phyloP scores from a whole-genome alignment of 495 filamentous ascomycete species.

The Parmelia sp. region DNA sequence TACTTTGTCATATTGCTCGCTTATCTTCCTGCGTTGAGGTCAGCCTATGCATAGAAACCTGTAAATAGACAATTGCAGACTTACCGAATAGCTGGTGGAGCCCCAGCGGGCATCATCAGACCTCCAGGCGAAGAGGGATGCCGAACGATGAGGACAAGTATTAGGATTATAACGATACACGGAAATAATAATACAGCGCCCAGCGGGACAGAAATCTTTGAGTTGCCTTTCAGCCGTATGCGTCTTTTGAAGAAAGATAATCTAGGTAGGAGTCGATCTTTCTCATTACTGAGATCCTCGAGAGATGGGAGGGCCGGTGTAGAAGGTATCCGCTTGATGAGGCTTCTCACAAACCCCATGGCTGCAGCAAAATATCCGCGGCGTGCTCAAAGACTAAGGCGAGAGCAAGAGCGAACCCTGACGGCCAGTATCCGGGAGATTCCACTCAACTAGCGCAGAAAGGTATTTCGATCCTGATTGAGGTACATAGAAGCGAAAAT shows the following conservation, averaged over 20 bases:
- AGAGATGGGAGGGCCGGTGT: conserved; percentile 53
- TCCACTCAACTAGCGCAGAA: background rate
- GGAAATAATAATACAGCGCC: conserved; percentile 92
- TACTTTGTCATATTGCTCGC: conserved; percentile 92
- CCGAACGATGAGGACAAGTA: conserved; percentile 81
- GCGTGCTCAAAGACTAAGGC: background rate
- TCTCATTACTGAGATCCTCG: conserved; percentile 51
- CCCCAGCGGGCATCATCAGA: conserved; percentile 82
- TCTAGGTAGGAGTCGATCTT: conserved; percentile 46
- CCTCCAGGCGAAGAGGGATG: conserved; percentile 77
- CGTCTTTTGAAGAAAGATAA: conserved; percentile 84
- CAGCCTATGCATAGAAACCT: conserved; percentile 13
- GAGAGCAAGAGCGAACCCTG: background rate
- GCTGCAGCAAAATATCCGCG: conserved; percentile 6
- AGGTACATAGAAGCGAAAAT: conserved; percentile 11
- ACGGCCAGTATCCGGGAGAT: background rate
- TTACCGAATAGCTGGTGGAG: conserved; percentile 88
- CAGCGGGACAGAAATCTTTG: conserved; percentile 86
- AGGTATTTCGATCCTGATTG: background rate
- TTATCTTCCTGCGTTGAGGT: conserved; percentile 68
- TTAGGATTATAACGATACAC: conserved; percentile 82
- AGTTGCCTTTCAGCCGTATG: conserved; percentile 89
- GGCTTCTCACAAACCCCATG: conserved; percentile 60
- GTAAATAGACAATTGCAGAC: conserved; percentile 23
- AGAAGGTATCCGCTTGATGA: conserved; percentile 59